Conservation (phyloP, 345 rosid genomes). For the Eucalyptus polyanthemos region DNA sequence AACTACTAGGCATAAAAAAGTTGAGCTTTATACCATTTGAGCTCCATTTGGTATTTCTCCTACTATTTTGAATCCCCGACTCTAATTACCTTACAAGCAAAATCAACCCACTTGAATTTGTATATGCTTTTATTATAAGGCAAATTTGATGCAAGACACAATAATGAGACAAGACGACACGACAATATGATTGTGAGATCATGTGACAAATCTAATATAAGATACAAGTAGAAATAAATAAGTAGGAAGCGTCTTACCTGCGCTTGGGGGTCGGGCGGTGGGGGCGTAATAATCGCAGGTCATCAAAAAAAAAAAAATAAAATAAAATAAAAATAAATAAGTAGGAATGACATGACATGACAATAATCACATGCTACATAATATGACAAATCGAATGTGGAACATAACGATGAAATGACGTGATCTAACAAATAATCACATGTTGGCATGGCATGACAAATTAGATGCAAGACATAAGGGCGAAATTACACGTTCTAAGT, state of each 20-base stretch:
- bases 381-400: fast-evolving
- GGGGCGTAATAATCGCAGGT: too few species aligned
- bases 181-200: fast-evolving
- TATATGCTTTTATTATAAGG: not conserved
- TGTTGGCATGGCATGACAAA: not conserved
- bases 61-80: fast-evolving
- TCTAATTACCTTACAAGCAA: too few species aligned
- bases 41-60: too few species aligned
- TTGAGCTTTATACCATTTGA: too few species aligned
- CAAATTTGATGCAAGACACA: not conserved
- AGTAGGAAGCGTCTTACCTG: too few species aligned
- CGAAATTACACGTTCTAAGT: not conserved
- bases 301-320: too few species aligned
- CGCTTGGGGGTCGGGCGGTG: too few species aligned
- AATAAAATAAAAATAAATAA: too few species aligned
- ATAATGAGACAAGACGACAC: fast-evolving
- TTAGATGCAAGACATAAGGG: not conserved
- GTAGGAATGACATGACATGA: fast-evolving
- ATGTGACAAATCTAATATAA: fast-evolving
- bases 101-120: not conserved
- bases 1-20: not conserved
- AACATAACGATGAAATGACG: not conserved
- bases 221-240: fast-evolving
- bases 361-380: fast-evolving
- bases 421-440: not conserved